These are phyloP conservation scores for Rhododendron simsii DNA, from an alignment of 148 eudicot genomes.

Conservation along the genomic window DNA sequence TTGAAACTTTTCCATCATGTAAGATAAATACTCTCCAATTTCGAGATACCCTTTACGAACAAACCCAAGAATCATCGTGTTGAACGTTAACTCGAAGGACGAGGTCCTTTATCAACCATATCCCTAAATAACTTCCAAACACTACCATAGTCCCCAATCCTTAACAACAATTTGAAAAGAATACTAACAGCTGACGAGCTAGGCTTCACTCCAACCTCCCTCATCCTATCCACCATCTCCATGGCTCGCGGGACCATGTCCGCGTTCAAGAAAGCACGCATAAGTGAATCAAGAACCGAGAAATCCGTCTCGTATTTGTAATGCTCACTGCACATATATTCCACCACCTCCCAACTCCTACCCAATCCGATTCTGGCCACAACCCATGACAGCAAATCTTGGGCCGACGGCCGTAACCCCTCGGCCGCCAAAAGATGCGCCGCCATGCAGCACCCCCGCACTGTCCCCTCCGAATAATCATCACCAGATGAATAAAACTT, in stretches of 20 bases:
- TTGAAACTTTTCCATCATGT: slow-evolving; percentile 57
- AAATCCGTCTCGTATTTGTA: slow-evolving; percentile 45
- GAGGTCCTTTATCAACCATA: slow-evolving; percentile 67
- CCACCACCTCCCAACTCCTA: slow-evolving; percentile 51
- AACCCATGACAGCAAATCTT: slow-evolving; percentile 70
- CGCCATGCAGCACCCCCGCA: slow-evolving; percentile 47
- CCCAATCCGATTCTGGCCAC: slow-evolving; percentile 46
- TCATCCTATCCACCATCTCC: slow-evolving; percentile 54
- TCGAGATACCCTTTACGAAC: slow-evolving; percentile 56
- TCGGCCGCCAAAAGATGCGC: slow-evolving; percentile 49
- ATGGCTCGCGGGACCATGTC: slow-evolving; percentile 49
- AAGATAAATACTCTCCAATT: slow-evolving; percentile 61
- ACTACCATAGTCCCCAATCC: slow-evolving; percentile 71
- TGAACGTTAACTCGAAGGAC: slow-evolving; percentile 45
- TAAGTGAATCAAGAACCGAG: slow-evolving; percentile 72
- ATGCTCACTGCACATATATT: slow-evolving; percentile 58
- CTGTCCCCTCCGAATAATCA: slow-evolving; percentile 28
- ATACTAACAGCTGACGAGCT: slow-evolving; percentile 44
- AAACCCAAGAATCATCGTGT: slow-evolving; percentile 67
- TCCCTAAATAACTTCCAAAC: slow-evolving; percentile 86
- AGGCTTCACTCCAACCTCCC: slow-evolving; percentile 55
- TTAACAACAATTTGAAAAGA: slow-evolving; percentile 56
- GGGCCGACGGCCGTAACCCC: slow-evolving; percentile 45
- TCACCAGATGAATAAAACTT: slow-evolving; percentile 44
- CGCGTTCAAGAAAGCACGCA: slow-evolving; percentile 69